Evolutionary conservation across 1,284 basidiomycete genomes (phyloP).

Genomic region (Moesziomyces antarcticus): DNA sequence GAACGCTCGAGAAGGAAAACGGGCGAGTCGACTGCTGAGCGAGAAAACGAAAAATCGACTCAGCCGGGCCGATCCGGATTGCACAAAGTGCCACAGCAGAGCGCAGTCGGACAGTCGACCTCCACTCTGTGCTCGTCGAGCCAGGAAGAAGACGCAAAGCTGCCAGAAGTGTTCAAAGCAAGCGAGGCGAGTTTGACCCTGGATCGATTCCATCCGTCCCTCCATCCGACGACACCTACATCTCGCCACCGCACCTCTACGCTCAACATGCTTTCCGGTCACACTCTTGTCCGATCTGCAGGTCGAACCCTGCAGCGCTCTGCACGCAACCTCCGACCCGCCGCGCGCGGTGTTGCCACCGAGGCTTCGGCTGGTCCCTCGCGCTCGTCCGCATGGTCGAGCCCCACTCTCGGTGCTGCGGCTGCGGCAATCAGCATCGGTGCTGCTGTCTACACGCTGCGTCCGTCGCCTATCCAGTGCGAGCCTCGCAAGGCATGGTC

Average conservation of each 20-base stretch:
- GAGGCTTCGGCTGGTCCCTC: conserved; percentile 23
- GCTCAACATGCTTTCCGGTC: conserved; percentile 23
- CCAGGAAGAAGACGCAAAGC: neutral
- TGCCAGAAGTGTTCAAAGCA: neutral
- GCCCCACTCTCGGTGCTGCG: conserved; percentile 13
- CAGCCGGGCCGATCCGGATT: neutral
- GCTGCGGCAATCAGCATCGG: conserved; percentile 18
- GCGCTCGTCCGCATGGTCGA: conserved; percentile 14
- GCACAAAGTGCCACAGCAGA: neutral
- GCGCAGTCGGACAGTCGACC: neutral
- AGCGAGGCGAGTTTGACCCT: neutral
- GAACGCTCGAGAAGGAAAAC: conserved; percentile 21
- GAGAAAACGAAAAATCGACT: neutral
- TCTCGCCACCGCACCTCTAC: neutral
- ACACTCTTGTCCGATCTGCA: conserved; percentile 16
- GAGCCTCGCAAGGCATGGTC: conserved; percentile 29
- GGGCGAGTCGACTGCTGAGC: conserved; percentile 1
- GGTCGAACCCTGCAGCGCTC: conserved; percentile 25
- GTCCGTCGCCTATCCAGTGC: conserved; percentile 24
- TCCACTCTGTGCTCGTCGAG: neutral
- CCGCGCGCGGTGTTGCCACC: conserved; percentile 32
- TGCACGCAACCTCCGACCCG: conserved; percentile 14
- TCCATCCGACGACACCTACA: neutral
- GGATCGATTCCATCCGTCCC: neutral
- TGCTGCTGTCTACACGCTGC: conserved; percentile 22